Evolutionary conservation across 306 rosid genomes (phyloP), one percentile per base, ranked within the genome.

Genomic region (Arachis stenosperma): DNA sequence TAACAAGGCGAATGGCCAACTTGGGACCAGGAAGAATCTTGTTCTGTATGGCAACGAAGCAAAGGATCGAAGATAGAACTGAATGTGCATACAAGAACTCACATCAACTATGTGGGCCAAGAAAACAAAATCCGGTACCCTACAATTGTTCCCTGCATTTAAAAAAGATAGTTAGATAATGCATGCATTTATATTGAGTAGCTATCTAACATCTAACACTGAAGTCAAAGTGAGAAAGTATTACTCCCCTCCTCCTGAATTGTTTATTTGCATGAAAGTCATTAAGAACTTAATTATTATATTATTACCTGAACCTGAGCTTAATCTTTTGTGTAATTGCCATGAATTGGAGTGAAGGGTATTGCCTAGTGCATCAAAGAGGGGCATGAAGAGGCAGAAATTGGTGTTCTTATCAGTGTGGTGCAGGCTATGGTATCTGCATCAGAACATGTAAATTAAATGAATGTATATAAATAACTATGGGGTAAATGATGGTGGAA

Each of bases 331-430:
- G 79, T 90, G 97, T 27, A 85, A 67, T 75, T 85, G 82, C 99
- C 98, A 92, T 29, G 99, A 88, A 1, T 81, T 87, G 4, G 43
- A 54, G 87, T 92, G 79, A 7, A 88, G 84, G 0, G 98, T 95
- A 15, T 84, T 83, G 71, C 99, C 91, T 3, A 95, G 48, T 3
- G 79, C 92, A 52, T 95, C 98, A 72, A 95, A 95, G 61, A 95
- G 84, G 66, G 99, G 99, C 99, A 95, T 92, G 67, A 92, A 95
- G 78, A 95, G 97, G 88, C 99, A 91, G 89, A 95, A 90, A 71
- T 95, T 95, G 74, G 96, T 69, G 30, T 63, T 86, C 89, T 77
- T 87, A 17, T 92, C 88, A 36, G 90, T 77, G 73, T 84, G 97
- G 81, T 95, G 99, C 56, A 95, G 85, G 65, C 77, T 79, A 76